These are phyloP conservation scores for Schizochytrium sp. DNA, from an alignment of 108 stramenopile species.

Conservation along the genomic window DNA sequence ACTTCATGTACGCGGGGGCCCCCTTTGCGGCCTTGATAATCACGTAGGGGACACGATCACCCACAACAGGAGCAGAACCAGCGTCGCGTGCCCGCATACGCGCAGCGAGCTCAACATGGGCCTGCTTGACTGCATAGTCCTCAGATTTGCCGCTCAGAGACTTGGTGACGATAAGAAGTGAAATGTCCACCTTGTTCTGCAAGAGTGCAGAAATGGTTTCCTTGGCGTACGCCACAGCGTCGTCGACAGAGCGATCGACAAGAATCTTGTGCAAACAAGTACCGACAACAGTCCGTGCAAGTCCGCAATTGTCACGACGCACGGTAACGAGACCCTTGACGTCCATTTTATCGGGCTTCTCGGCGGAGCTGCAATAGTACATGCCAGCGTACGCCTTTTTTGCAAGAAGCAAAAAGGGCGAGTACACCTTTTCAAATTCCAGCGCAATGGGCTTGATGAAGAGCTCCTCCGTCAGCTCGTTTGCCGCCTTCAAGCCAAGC, in stretches of 20 bases:
- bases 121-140: conserved; percentile 89
- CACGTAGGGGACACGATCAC: conserved; percentile 99
- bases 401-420: conserved; percentile 94
- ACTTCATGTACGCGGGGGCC: conserved; percentile 83
- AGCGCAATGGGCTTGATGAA: conserved; percentile 78
- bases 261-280: conserved; percentile 93
- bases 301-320: conserved; percentile 93
- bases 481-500: conserved; percentile 83
- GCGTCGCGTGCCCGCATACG: conserved; percentile 92
- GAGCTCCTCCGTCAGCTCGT: conserved; percentile 72
- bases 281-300: conserved; percentile 90
- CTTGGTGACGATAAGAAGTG: conserved; percentile 92
- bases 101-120: conserved; percentile 97
- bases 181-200: conserved; percentile 98
- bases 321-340: conserved; percentile 97
- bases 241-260: conserved; percentile 77
- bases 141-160: conserved; percentile 82
- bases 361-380: conserved; percentile 77
- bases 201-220: conserved; percentile 80
- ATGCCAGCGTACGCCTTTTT: conserved; percentile 99
- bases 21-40: conserved; percentile 91
- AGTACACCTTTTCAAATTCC: conserved; percentile 99
- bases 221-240: conserved; percentile 84
- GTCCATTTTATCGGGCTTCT: conserved; percentile 98
- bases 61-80: conserved; percentile 94